Percentiles rank a stretch among this genome's conserved stretches.
Conservation (phyloP, 179 eudicot genomes). For the Gypsophila paniculata region DNA sequence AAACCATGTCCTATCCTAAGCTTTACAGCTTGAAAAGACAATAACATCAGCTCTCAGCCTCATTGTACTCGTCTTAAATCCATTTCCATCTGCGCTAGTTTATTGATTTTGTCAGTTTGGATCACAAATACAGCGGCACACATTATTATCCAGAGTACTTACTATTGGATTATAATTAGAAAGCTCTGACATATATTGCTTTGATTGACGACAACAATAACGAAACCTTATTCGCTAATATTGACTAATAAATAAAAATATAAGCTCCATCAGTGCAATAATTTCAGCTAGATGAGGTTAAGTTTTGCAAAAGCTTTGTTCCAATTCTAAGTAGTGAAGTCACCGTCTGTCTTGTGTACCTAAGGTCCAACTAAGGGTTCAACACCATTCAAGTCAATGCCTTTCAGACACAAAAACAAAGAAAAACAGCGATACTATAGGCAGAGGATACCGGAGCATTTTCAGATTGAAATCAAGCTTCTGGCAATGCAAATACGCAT, state of each 20-base stretch:
- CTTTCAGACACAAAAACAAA: no score
- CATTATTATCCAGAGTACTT: not conserved
- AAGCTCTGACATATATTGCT: no score
- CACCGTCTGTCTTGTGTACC: not conserved
- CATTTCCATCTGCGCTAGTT: conserved; percentile 66
- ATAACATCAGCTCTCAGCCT: conserved; percentile 92
- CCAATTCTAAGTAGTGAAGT: not conserved
- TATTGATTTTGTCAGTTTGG: conserved; percentile 1
- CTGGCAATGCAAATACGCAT: not conserved
- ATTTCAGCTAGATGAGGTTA: not conserved
- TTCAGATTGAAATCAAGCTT: not conserved
- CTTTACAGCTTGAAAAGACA: conserved; percentile 59
- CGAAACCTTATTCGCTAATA: no score
- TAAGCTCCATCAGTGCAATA: not conserved
- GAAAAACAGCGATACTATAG: no score
- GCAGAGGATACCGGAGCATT: no score
- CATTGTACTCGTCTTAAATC: conserved; percentile 93
- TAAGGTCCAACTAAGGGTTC: not conserved
- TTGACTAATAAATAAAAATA: not conserved
- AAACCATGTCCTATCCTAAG: conserved; percentile 43
- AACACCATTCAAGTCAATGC: no score
- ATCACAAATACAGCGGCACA: no score
- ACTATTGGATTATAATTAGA: no score
- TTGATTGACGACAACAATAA: no score
- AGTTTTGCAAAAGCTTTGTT: not conserved